These are phyloP conservation scores for Salvia sclarea DNA, from an alignment of 305 asterid genomes.

Conservation along the genomic window DNA sequence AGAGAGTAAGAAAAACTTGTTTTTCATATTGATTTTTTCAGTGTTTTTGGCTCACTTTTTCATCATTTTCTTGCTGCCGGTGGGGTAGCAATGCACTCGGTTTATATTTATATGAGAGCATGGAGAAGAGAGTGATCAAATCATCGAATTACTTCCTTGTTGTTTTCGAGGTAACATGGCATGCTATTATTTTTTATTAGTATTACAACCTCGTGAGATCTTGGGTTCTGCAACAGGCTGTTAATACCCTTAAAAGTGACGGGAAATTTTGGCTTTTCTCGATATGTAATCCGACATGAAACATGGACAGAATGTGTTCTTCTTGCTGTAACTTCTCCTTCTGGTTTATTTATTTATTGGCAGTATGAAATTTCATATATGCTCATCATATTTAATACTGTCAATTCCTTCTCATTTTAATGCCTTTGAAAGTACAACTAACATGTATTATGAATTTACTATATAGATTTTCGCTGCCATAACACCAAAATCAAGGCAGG, in stretches of 20 bases:
- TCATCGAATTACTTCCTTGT: slow-evolving; percentile 17
- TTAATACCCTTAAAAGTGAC: slow-evolving; percentile 36
- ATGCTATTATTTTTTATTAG: slow-evolving; percentile 28
- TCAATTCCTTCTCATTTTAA: neutral
- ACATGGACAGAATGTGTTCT: slow-evolving; percentile 76
- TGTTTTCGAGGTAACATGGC: slow-evolving; percentile 23
- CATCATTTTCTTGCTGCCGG: slow-evolving; percentile 28
- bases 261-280: slow-evolving; percentile 58
- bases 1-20: slow-evolving; percentile 13
- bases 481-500: neutral
- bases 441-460: neutral
- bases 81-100: slow-evolving; percentile 26
- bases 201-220: slow-evolving; percentile 59
- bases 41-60: slow-evolving; percentile 27
- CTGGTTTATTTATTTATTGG: neutral
- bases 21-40: slow-evolving; percentile 36
- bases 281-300: slow-evolving; percentile 58
- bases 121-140: slow-evolving; percentile 32
- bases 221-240: slow-evolving; percentile 76
- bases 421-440: slow-evolving; percentile 1
- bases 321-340: slow-evolving; percentile 18
- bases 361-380: too few species aligned
- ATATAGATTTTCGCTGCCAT: neutral
- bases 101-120: neutral
- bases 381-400: neutral